A percentile compares a stretch with the other conserved stretches of the same genome.
Conservation (phyloP, 2,329 filamentous ascomycete genomes). For the Xylaria arbuscula region DNA sequence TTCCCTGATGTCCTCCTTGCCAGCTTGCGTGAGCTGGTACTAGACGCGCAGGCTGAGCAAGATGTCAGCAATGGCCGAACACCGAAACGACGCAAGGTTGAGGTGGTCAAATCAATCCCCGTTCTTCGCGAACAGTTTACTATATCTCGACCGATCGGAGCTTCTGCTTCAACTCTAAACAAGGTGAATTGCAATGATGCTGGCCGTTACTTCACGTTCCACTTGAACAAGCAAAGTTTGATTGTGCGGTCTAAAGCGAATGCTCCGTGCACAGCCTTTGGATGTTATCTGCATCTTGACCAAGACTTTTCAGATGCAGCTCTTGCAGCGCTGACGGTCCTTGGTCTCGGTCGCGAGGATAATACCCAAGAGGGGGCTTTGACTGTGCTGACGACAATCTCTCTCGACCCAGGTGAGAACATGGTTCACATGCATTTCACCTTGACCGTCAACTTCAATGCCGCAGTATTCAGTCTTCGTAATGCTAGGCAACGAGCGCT, state of each 20-base stretch:
- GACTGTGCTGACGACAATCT: conserved; percentile 50
- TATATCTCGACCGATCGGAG: conserved; percentile 34
- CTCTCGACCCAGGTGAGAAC: conserved; percentile 46
- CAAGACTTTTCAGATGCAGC: conserved; percentile 28
- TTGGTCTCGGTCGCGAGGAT: conserved; percentile 34
- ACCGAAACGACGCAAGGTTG: conserved; percentile 42
- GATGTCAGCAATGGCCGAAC: conserved; percentile 30
- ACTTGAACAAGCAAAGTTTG: conserved; percentile 17
- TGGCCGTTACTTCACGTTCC: conserved; percentile 36
- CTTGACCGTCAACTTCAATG: conserved; percentile 58
- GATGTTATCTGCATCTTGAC: conserved; percentile 30
- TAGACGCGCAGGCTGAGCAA: conserved; percentile 1
- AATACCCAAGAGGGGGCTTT: conserved; percentile 44
- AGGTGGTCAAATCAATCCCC: conserved; percentile 39
- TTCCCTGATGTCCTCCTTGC: conserved; percentile 26
- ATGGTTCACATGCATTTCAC: conserved; percentile 49
- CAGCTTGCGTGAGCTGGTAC: conserved; percentile 11
- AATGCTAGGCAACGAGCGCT: conserved; percentile 46
- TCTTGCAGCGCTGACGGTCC: conserved; percentile 33
- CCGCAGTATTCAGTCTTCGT: conserved; percentile 52
- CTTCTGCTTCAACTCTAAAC: neutral
- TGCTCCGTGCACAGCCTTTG: conserved; percentile 32
- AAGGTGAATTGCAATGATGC: conserved; percentile 34
- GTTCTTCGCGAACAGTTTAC: conserved; percentile 39
- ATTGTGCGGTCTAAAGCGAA: conserved; percentile 30